phyloP scores from a whole-genome alignment of 352 stramenopile species.

The Pythium sp. region DNA sequence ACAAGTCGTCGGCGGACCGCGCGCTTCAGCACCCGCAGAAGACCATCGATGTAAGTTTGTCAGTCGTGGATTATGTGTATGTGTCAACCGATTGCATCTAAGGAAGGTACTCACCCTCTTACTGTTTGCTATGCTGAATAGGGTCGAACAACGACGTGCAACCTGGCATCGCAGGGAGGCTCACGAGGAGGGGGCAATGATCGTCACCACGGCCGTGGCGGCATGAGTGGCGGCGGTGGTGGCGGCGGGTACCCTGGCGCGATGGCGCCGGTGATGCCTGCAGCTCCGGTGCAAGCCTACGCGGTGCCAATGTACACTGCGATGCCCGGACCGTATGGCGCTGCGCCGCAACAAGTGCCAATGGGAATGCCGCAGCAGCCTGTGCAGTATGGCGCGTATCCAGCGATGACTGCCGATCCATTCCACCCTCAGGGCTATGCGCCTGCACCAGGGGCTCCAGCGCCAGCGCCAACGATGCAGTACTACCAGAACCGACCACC shows the following conservation, averaged over 20 bases:
- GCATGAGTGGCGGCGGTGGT: constrained; percentile 10
- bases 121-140: constrained; percentile 14
- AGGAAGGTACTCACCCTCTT: neutral
- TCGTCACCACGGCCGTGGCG: constrained; percentile 6
- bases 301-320: constrained; percentile 30
- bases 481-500: constrained; percentile 26
- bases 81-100: neutral
- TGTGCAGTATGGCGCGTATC: constrained; percentile 26
- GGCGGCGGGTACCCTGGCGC: constrained; percentile 6
- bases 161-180: constrained; percentile 42
- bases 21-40: constrained; percentile 65
- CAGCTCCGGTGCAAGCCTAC: constrained; percentile 20
- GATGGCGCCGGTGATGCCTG: constrained; percentile 24
- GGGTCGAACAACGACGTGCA: constrained; percentile 56
- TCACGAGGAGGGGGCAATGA: constrained; percentile 12
- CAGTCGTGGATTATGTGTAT: neutral
- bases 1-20: constrained; percentile 37
- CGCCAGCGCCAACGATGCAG: constrained; percentile 13
- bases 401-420: constrained; percentile 22
- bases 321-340: constrained; percentile 18
- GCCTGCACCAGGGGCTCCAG: constrained; percentile 2
- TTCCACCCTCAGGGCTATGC: constrained; percentile 25
- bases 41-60: constrained; percentile 55
- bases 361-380: constrained; percentile 20
- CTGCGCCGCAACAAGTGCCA: constrained; percentile 8